Evolutionary conservation across 345 rosid genomes (phyloP).

Genomic region (Camelina hispida): DNA sequence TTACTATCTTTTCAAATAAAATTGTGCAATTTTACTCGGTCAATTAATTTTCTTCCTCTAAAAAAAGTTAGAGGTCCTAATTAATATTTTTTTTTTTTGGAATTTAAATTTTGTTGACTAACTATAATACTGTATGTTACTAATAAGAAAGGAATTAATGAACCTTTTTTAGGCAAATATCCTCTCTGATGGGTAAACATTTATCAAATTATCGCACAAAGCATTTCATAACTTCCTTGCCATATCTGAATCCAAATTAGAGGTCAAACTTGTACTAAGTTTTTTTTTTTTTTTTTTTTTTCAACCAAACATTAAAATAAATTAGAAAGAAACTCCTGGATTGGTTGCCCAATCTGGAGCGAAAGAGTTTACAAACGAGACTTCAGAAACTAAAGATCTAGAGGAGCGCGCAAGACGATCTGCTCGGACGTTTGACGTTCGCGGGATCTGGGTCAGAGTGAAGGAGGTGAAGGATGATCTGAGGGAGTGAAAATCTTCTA

Average conservation of each 20-base stretch:
- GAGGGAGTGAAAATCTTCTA: too few relatives aligned
- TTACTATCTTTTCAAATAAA: background rate
- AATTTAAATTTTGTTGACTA: background rate
- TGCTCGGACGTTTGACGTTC: too few relatives aligned
- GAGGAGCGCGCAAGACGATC: too few relatives aligned
- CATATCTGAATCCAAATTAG: slow-evolving; percentile 11
- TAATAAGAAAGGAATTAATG: background rate
- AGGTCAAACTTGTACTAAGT: slow-evolving; percentile 29
- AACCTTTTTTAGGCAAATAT: slow-evolving; percentile 13
- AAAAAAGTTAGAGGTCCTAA: background rate
- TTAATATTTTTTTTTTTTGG: too few relatives aligned
- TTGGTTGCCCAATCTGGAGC: too few relatives aligned
- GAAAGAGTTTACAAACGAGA: too few relatives aligned
- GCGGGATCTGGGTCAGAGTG: too few relatives aligned
- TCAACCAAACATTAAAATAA: too few relatives aligned
- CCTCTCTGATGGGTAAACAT: background rate
- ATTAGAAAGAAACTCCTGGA: too few relatives aligned
- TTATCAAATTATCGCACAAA: background rate
- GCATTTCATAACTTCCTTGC: background rate
- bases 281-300: too few relatives aligned
- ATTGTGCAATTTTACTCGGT: background rate
- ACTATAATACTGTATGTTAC: background rate
- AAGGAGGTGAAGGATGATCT: too few relatives aligned
- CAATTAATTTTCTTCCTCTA: background rate
- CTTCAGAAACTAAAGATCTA: too few relatives aligned